A percentile compares a stretch with the other conserved stretches of the same genome.
phyloP scores from a whole-genome alignment of 139 green algal genomes.

The Tetratostichococcus sp. region DNA sequence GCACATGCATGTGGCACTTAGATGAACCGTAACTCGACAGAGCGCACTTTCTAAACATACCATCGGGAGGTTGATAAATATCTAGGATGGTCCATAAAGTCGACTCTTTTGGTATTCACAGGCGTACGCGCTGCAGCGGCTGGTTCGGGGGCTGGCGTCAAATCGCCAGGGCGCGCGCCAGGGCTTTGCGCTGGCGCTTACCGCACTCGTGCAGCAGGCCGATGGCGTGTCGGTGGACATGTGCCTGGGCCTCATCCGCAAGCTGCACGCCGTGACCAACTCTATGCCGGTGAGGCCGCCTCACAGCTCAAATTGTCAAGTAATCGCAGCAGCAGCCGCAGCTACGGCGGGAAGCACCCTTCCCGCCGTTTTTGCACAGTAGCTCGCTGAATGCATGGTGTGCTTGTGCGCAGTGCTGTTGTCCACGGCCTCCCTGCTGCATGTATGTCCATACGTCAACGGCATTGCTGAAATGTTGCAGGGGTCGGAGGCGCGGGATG shows the following conservation, averaged over 20 bases:
- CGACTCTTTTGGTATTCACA: too few species aligned
- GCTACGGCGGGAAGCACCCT: too few species aligned
- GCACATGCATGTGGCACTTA: not conserved
- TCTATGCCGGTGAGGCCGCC: conserved; percentile 31
- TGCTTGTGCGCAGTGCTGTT: too few species aligned
- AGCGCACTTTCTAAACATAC: too few species aligned
- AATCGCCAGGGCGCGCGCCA: conserved; percentile 65
- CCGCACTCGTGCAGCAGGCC: conserved; percentile 30
- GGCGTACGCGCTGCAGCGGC: conserved; percentile 64
- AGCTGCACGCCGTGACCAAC: conserved; percentile 36
- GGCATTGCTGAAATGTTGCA: too few species aligned
- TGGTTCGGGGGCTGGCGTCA: conserved; percentile 64
- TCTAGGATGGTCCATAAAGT: too few species aligned
- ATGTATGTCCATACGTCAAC: not conserved
- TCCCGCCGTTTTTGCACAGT: too few species aligned
- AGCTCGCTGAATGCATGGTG: not conserved
- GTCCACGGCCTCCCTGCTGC: too few species aligned
- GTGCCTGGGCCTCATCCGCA: conserved; percentile 43
- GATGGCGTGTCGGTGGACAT: not conserved
- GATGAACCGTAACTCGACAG: too few species aligned
- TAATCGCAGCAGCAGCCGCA: too few species aligned
- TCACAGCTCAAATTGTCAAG: not conserved
- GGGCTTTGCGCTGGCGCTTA: conserved; percentile 73
- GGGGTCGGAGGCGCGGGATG: conserved; percentile 50
- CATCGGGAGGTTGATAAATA: too few species aligned